These are phyloP conservation scores for Thraustochytrium striatum DNA, from an alignment of 352 stramenopile species.

Conservation along the genomic window DNA sequence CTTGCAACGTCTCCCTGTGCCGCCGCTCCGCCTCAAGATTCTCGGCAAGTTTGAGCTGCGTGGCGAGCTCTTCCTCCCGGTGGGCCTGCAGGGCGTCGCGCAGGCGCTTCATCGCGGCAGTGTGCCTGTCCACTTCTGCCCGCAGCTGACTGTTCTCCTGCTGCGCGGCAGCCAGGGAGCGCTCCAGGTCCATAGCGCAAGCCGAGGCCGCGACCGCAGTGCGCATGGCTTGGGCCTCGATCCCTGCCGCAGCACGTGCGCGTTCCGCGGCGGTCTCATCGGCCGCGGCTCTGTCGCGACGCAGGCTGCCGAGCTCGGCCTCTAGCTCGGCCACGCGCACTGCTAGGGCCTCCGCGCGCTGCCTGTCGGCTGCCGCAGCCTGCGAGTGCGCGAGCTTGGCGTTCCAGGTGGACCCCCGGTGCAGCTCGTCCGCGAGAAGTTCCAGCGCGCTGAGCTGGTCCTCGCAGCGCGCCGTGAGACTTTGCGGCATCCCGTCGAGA, in stretches of 20 bases:
- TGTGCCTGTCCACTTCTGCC: neutral
- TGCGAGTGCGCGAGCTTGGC: neutral
- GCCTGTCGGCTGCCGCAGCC: neutral
- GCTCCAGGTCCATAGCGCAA: neutral
- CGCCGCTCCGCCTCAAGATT: constrained; percentile 4
- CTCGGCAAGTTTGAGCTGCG: constrained; percentile 1
- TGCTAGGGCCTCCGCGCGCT: neutral
- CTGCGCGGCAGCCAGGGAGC: neutral
- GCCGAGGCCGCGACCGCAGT: neutral
- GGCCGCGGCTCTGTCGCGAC: neutral
- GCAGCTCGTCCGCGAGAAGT: neutral
- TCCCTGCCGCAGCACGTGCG: neutral
- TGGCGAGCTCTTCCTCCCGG: neutral
- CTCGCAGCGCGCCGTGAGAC: too few species aligned
- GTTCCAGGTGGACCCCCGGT: neutral
- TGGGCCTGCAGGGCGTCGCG: neutral
- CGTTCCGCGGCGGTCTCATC: neutral
- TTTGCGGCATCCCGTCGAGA: too few species aligned
- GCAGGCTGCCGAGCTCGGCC: neutral
- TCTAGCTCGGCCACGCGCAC: neutral
- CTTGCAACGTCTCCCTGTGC: too few species aligned
- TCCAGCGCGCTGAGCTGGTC: constrained; percentile 15
- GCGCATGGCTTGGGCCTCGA: neutral
- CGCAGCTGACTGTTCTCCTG: neutral
- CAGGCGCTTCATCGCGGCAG: neutral